phyloP scores from a whole-genome alignment of 805 yeast species.

The Priceomyces carsonii region DNA sequence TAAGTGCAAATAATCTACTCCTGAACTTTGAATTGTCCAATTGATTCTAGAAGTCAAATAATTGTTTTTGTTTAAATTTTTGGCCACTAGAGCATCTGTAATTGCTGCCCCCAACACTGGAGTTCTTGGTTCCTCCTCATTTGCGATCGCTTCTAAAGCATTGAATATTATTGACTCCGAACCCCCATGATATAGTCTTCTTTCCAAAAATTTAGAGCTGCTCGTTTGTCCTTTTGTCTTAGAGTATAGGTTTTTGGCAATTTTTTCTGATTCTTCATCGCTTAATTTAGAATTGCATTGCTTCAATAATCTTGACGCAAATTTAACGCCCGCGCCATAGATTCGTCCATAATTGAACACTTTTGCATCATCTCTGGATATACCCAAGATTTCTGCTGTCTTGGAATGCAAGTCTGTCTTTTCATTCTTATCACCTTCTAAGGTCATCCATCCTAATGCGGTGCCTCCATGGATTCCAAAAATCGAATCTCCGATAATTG shows the following conservation, averaged over 20 bases:
- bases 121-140: constrained; percentile 75
- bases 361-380: constrained; percentile 89
- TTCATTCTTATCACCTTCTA: constrained; percentile 89
- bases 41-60: constrained; percentile 90
- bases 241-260: constrained; percentile 68
- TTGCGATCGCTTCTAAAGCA: constrained; percentile 82
- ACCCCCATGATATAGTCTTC: constrained; percentile 74
- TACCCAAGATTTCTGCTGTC: constrained; percentile 87
- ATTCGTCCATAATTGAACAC: constrained; percentile 95
- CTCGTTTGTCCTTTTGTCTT: constrained; percentile 73
- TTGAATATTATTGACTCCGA: constrained; percentile 92
- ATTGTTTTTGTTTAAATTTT: constrained; percentile 60
- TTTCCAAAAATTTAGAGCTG: constrained; percentile 22
- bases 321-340: constrained; percentile 94
- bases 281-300: constrained; percentile 75
- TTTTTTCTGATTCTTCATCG: constrained; percentile 62
- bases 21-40: constrained; percentile 98
- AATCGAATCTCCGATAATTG: constrained; percentile 88
- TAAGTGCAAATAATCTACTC: constrained; percentile 92
- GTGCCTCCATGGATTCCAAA: constrained; percentile 93
- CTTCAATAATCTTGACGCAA: constrained; percentile 80
- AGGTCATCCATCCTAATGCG: constrained; percentile 98
- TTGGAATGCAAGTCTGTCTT: constrained; percentile 95
- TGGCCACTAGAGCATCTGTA: constrained; percentile 73
- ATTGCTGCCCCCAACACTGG: constrained; percentile 94